Base-by-base conservation (phyloP, 2,329 filamentous ascomycete genomes). In the Pyrenophora seminiperda region DNA sequence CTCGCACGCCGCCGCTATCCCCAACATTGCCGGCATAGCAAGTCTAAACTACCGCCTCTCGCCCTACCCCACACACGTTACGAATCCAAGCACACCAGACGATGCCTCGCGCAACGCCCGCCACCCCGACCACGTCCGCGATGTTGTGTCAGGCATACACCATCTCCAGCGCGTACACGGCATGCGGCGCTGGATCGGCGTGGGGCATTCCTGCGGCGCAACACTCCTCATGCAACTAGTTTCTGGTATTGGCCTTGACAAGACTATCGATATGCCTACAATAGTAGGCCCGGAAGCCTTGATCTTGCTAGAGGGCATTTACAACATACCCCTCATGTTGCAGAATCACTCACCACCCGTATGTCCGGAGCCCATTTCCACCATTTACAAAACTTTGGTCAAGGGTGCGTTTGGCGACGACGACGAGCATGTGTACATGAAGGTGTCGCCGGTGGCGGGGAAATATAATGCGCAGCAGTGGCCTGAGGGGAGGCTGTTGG, bases 11-110 rank as follows among this genome's bases (percentile, higher is more conserved):
- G 7, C 37, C 4, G 18, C 62, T 7, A 20, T 58, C 2, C 9
- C 27, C 5, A 39, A 53, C 40, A 75, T 89, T 49, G 81, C 81
- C 17, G 86, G 81, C 51, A 82, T 89, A 63, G 82, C 84, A 20
- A 86, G 84, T 36, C 66, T 88, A 50, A 82, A 85, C 70, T 88
- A 88, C 76, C 80, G 84, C 30, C 81, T 88, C 41, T 84, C 82
- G 5, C 77, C 82, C 2, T 76, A 79, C 58, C 63, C 73, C 7
- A 56, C 63, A 13, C 77, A 78, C 56, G 61, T 73, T 1, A 69
- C 70, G 1, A 69, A 80, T 52, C 80, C 82, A 0, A 68, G 70
- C 29, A 73, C 75, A 47, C 77, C 80, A 1, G 70, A 78, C 46
- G 77, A 81, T 56, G 66, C 71, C 0, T 68, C 72, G 36, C 76